Evolutionary conservation across 352 stramenopile genomes (phyloP), one percentile per base, ranked within the genome.

Genomic region (Phytophthora meadii): DNA sequence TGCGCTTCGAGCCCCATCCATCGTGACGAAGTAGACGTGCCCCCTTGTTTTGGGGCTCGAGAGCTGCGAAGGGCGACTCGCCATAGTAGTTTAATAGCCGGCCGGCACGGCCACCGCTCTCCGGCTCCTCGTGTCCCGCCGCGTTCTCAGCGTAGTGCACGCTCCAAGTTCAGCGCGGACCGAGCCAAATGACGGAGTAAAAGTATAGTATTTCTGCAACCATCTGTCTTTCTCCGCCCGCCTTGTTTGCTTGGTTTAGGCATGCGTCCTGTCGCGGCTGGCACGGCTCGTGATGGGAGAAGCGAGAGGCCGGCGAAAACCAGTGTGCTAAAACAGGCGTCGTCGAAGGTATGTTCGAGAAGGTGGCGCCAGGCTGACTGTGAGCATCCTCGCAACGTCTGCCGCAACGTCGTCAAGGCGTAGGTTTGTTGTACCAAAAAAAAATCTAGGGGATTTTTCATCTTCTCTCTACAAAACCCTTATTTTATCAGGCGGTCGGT

Each of bases 71-170:
- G 32, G 46, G 45, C 27, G 25, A 42, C 5, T n/a, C 19, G 15
- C 37, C 47, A 24, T n/a, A 56, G 42, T 67, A 74, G 54, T 70
- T 70, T 70, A 67, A 69, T 67, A 63, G 61, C 30, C 65, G 60
- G 53, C 22, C 49, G 58, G 25, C 41, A 28, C 36, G 17, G 54
- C 39, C 7, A 24, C 46, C 36, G 36, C 45, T 6, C 28, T 55
- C 30, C 47, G 37, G 19, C 45, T 25, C 37, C 41, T 64, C 52
- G 24, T 30, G 49, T 67, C 45, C 49, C 40, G 47, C 46, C 40
- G 66, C 46, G 57, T 55, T 61, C 41, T 69, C 34, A 65, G 68
- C 58, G 68, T 76, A 76, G 68, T 70, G 68, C 68, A 76, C 68
- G 59, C 68, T 53, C 24, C 30, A 63, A 22, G 68, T 70, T 69